These are phyloP conservation scores for Salinomyces thailandicus DNA, from an alignment of 2,329 filamentous ascomycete species.

Conservation along the genomic window DNA sequence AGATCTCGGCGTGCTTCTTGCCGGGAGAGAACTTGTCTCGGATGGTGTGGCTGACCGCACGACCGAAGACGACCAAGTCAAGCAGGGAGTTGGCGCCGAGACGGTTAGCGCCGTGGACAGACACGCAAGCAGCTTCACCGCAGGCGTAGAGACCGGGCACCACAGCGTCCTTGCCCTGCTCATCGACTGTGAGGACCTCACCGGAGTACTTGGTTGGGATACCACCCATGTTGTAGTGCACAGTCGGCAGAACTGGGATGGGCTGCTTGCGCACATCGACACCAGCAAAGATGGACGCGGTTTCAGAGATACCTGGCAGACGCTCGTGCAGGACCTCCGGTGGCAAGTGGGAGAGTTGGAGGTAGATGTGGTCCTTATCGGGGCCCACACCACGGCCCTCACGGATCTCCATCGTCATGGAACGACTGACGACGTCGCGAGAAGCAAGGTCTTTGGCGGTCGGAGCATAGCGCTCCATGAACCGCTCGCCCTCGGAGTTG, in stretches of 20 bases:
- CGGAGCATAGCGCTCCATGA: constrained; percentile 98
- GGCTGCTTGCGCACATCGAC: constrained; percentile 96
- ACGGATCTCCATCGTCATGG: constrained; percentile 97
- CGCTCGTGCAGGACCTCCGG: constrained; percentile 88
- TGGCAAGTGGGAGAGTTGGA: constrained; percentile 91
- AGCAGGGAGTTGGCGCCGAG: constrained; percentile 96
- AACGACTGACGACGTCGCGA: constrained; percentile 91
- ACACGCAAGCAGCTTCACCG: constrained; percentile 94
- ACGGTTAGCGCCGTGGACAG: constrained; percentile 95
- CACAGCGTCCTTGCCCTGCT: constrained; percentile 77
- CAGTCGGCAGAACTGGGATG: constrained; percentile 89
- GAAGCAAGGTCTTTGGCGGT: constrained; percentile 96
- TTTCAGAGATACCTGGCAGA: constrained; percentile 97
- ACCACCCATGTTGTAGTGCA: constrained; percentile 99
- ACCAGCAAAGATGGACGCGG: constrained; percentile 90
- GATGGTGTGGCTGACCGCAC: constrained; percentile 94
- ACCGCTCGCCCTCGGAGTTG: constrained; percentile 95
- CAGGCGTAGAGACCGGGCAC: constrained; percentile 93
- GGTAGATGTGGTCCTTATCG: constrained; percentile 97
- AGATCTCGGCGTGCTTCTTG: constrained; percentile 64
- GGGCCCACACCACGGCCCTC: constrained; percentile 93
- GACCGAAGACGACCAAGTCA: constrained; percentile 93
- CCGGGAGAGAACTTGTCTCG: constrained; percentile 87
- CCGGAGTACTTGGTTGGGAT: constrained; percentile 96
- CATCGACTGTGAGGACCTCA: constrained; percentile 84